These are phyloP conservation scores for Mycena belliarum DNA, from an alignment of 768 basidiomycete species.

Conservation along the genomic window DNA sequence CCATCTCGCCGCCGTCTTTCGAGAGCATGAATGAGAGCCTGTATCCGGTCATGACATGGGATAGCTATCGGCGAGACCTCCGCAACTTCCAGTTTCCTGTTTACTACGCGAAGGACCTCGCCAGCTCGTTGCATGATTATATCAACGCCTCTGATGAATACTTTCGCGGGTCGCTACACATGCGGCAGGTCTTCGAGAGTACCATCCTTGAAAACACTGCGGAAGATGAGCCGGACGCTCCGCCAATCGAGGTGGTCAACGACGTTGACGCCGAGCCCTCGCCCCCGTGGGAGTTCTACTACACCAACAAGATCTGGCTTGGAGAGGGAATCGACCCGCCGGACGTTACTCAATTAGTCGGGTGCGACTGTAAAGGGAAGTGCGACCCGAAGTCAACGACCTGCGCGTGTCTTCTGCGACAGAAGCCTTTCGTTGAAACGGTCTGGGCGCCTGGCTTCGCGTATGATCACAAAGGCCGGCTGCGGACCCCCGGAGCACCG, in stretches of 20 bases:
- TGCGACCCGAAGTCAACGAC: slow-evolving; percentile 76
- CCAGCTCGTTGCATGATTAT: slow-evolving; percentile 63
- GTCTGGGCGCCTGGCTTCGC: slow-evolving; percentile 53
- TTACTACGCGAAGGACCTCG: slow-evolving; percentile 51
- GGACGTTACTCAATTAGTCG: slow-evolving; percentile 52
- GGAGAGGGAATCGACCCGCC: slow-evolving; percentile 68
- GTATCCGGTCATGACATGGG: slow-evolving; percentile 38
- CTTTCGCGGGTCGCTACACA: slow-evolving; percentile 43
- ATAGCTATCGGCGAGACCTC: slow-evolving; percentile 34
- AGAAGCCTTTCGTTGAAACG: slow-evolving; percentile 40
- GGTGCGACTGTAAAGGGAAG: slow-evolving; percentile 74
- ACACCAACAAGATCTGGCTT: slow-evolving; percentile 82
- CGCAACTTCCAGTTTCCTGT: slow-evolving; percentile 35
- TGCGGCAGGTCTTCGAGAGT: slow-evolving; percentile 60
- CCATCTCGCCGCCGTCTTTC: neutral
- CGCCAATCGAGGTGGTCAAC: slow-evolving; percentile 68
- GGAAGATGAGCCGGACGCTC: slow-evolving; percentile 68
- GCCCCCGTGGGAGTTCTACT: slow-evolving; percentile 86
- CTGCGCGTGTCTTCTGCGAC: slow-evolving; percentile 69
- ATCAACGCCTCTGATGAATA: slow-evolving; percentile 53
- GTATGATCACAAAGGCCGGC: slow-evolving; percentile 61
- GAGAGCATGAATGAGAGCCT: neutral
- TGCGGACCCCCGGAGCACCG: slow-evolving; percentile 55
- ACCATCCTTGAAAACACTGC: slow-evolving; percentile 66
- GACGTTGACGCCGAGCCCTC: slow-evolving; percentile 65